Evolutionary conservation across 495 filamentous ascomycete species (phyloP).

Genomic region (Aspergillus funiculosus): DNA sequence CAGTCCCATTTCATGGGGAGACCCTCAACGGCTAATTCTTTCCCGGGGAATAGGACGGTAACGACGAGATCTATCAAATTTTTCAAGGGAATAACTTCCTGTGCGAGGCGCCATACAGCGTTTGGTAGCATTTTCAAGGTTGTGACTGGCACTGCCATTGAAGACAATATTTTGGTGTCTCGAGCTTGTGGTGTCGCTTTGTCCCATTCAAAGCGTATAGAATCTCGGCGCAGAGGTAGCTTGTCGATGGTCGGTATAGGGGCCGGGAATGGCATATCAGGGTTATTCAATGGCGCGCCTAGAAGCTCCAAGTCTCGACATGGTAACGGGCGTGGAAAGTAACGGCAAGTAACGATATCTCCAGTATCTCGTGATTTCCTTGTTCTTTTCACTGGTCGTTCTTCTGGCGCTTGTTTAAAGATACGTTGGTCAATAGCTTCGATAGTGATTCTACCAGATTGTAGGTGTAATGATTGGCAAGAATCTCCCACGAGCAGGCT

Average conservation of each 20-base stretch:
- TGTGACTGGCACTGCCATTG: background rate
- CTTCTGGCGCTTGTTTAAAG: background rate
- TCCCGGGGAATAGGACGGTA: no score
- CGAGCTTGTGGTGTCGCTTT: background rate
- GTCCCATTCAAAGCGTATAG: background rate
- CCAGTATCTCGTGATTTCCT: constrained; percentile 1
- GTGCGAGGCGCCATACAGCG: background rate
- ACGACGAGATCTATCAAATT: no score
- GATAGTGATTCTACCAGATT: background rate
- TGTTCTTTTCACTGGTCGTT: background rate
- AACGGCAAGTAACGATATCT: constrained; percentile 2
- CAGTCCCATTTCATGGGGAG: background rate
- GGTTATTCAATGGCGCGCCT: constrained; percentile 5
- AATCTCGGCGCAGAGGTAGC: constrained; percentile 6
- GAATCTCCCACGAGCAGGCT: background rate
- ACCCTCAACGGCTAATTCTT: no score
- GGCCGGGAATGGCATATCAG: constrained; percentile 12
- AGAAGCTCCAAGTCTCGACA: background rate
- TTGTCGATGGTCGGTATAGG: constrained; percentile 15
- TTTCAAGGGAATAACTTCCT: background rate
- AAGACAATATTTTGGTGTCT: background rate
- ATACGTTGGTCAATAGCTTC: background rate
- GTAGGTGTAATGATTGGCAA: background rate
- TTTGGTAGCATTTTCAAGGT: background rate
- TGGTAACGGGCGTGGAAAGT: constrained; percentile 5